phyloP scores from a whole-genome alignment of 164 flowering plant genomes.

The Brasenia schreberi region DNA sequence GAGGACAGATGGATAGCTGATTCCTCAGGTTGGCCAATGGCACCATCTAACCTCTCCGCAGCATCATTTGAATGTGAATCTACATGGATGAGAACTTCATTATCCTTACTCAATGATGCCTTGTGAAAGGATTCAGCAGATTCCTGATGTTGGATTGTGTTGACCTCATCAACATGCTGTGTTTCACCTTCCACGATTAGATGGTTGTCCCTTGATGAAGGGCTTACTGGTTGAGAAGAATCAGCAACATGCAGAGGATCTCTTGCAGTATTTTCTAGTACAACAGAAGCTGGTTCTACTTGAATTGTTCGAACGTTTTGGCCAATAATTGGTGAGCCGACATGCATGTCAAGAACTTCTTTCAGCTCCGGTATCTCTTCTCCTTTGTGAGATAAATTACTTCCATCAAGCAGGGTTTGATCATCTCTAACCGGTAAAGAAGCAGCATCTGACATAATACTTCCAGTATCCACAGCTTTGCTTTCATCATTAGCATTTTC shows the following conservation, averaged over 20 bases:
- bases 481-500: conserved; percentile 9
- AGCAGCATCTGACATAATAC: not conserved
- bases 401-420: not conserved
- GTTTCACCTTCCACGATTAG: too few relatives aligned
- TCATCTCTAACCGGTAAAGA: not conserved
- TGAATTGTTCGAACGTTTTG: not conserved
- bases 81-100: not conserved
- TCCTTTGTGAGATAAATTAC: not conserved
- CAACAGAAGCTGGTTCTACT: not conserved
- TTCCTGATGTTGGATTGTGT: too few relatives aligned
- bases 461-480: not conserved
- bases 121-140: too few relatives aligned
- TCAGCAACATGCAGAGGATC: not conserved
- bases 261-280: not conserved
- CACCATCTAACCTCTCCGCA: not conserved
- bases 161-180: too few relatives aligned
- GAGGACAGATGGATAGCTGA: not conserved
- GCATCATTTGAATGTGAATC: not conserved
- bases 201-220: too few relatives aligned
- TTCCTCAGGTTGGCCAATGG: not conserved
- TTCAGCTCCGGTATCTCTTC: not conserved
- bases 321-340: too few relatives aligned
- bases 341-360: not conserved
- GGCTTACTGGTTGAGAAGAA: not conserved
- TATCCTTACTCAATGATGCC: not conserved